Conservation (phyloP, 177 flowering plant species). For the Tripterygium wilfordii region DNA sequence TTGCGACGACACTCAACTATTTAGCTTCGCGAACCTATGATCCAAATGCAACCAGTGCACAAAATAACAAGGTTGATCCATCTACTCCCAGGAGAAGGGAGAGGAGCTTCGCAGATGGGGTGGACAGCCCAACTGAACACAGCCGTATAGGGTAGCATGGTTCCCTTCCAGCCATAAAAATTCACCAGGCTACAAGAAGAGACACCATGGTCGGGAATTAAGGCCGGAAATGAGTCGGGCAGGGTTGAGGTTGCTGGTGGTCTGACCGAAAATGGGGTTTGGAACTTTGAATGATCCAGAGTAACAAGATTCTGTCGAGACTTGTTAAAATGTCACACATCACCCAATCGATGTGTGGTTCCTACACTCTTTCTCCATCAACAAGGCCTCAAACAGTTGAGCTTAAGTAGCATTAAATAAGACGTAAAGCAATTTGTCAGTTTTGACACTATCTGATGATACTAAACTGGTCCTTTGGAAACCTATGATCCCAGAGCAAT, state of each 20-base stretch:
- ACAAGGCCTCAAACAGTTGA: no score
- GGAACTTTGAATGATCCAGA: conserved; percentile 64
- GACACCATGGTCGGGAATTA: conserved; percentile 37
- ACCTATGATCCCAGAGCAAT: no score
- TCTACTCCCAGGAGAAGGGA: conserved; percentile 57
- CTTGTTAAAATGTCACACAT: no score
- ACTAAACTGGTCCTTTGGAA: no score
- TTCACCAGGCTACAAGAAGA: conserved; percentile 65
- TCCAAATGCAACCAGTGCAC: conserved; percentile 55
- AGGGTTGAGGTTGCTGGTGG: conserved; percentile 54
- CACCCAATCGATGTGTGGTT: no score
- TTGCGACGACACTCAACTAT: conserved; percentile 86
- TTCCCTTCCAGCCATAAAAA: conserved; percentile 58
- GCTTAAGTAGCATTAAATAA: no score
- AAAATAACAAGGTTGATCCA: conserved; percentile 44
- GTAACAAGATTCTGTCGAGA: conserved; percentile 40
- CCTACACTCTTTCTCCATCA: no score
- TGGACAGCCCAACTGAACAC: conserved; percentile 44
- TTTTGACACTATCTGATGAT: no score
- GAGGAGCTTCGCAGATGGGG: conserved; percentile 37
- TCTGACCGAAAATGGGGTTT: conserved; percentile 69
- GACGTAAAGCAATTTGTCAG: no score
- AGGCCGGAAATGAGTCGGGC: conserved; percentile 41
- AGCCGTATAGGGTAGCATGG: conserved; percentile 35
- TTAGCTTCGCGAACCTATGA: conserved; percentile 86